These are phyloP conservation scores for Microcera coccophila DNA, from an alignment of 2,329 filamentous ascomycete species.

Conservation along the genomic window DNA sequence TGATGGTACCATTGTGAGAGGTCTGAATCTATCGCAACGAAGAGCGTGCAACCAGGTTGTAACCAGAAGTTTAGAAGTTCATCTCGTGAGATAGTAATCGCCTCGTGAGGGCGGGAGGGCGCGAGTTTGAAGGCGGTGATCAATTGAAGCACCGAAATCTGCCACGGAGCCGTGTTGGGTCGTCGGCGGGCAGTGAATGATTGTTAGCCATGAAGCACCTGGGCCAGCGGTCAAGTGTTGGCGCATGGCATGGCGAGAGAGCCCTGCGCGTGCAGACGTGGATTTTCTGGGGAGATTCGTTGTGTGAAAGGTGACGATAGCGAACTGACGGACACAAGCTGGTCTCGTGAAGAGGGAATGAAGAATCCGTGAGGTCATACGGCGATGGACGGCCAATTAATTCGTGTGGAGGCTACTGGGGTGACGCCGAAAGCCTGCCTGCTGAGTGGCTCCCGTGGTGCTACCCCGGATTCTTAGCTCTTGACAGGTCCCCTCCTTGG, in stretches of 20 bases:
- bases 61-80: not conserved
- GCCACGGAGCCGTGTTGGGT: not conserved
- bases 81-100: not conserved
- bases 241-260: conserved; percentile 10
- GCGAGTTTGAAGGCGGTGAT: not conserved
- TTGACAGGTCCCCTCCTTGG: not conserved
- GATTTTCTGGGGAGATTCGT: conserved; percentile 5
- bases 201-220: not conserved
- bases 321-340: too few species aligned
- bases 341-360: conserved; percentile 23
- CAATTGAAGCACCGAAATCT: too few species aligned
- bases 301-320: too few species aligned
- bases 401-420: conserved; percentile 1
- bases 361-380: conserved; percentile 22
- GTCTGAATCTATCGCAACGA: too few species aligned
- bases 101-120: not conserved
- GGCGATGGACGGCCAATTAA: conserved; percentile 6
- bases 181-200: not conserved
- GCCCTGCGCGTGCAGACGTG: conserved; percentile 1
- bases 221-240: conserved; percentile 4
- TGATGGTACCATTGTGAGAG: conserved; percentile 16
- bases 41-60: not conserved
- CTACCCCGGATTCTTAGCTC: conserved; percentile 1
- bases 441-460: not conserved
- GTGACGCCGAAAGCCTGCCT: not conserved